Evolutionary conservation across 345 rosid genomes (phyloP).

Genomic region (Melaleuca alternifolia): DNA sequence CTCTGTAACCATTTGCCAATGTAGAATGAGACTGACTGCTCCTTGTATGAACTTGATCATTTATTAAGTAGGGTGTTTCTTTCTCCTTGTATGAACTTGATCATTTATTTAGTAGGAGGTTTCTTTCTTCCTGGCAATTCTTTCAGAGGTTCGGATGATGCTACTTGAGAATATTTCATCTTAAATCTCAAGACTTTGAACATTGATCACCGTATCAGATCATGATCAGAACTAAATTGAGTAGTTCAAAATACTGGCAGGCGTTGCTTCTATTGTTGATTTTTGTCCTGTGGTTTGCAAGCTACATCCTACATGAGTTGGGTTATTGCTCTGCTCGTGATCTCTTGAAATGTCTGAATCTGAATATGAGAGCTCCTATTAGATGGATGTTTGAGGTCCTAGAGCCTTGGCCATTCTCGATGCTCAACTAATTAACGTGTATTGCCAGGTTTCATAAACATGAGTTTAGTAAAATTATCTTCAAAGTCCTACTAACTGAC

Average conservation of each 20-base stretch:
- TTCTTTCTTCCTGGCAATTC: background rate
- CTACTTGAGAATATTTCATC: background rate
- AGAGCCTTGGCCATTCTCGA: background rate
- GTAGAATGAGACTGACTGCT: background rate
- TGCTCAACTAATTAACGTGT: background rate
- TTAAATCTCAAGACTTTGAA: background rate
- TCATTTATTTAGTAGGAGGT: background rate
- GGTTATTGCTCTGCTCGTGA: background rate
- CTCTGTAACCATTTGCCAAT: background rate
- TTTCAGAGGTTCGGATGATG: background rate
- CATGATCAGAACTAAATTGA: background rate
- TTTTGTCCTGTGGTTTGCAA: background rate
- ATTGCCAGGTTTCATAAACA: background rate
- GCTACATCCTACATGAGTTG: background rate
- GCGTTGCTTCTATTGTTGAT: background rate
- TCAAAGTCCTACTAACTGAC: background rate
- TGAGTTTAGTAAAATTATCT: background rate
- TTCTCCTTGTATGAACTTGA: background rate
- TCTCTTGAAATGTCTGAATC: background rate
- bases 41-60: background rate
- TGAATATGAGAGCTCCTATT: background rate
- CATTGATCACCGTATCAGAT: background rate
- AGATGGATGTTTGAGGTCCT: background rate
- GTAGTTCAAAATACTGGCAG: background rate
- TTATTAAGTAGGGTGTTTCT: background rate